Evolutionary conservation across 768 basidiomycete species (phyloP).

Genomic region (Leccinum olivaceopallidum): DNA sequence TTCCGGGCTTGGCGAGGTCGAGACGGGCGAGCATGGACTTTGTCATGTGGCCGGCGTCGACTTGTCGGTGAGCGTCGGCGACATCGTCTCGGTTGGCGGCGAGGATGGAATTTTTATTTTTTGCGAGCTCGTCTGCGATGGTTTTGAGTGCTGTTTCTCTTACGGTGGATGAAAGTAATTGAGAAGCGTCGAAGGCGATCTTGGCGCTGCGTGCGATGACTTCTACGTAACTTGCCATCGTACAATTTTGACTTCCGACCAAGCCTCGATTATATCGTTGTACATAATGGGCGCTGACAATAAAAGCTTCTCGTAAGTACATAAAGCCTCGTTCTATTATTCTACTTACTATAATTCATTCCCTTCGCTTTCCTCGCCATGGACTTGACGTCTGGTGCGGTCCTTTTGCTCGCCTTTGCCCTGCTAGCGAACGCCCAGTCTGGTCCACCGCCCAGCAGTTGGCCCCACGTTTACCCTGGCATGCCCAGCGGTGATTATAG

Average conservation of each 20-base stretch:
- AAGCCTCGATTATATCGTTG: too few species aligned
- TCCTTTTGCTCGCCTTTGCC: conserved; percentile 1
- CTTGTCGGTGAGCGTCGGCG: conserved; percentile 75
- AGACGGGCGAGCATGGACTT: conserved; percentile 81
- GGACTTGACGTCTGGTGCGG: conserved; percentile 17
- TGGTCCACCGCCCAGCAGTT: conserved; percentile 31
- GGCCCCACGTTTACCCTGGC: conserved; percentile 44
- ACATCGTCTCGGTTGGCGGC: conserved; percentile 82
- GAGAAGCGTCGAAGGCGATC: conserved; percentile 82
- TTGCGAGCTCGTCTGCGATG: conserved; percentile 67
- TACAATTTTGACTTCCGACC: not conserved
- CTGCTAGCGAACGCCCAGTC: conserved; percentile 25
- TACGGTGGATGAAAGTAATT: conserved; percentile 68
- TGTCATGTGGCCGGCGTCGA: conserved; percentile 83
- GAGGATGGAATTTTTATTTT: conserved; percentile 67
- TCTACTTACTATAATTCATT: conserved; percentile 2
- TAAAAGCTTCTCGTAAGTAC: not conserved
- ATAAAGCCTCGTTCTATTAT: conserved; percentile 8
- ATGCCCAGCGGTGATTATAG: conserved; percentile 48
- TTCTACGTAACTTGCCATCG: conserved; percentile 34
- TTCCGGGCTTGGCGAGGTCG: conserved; percentile 75
- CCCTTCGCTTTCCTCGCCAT: conserved; percentile 17
- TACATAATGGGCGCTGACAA: not conserved
- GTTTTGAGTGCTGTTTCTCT: conserved; percentile 70
- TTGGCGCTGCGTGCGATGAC: conserved; percentile 79